Conservation (phyloP, 164 flowering plant genomes). For the Dillenia turbinata region DNA sequence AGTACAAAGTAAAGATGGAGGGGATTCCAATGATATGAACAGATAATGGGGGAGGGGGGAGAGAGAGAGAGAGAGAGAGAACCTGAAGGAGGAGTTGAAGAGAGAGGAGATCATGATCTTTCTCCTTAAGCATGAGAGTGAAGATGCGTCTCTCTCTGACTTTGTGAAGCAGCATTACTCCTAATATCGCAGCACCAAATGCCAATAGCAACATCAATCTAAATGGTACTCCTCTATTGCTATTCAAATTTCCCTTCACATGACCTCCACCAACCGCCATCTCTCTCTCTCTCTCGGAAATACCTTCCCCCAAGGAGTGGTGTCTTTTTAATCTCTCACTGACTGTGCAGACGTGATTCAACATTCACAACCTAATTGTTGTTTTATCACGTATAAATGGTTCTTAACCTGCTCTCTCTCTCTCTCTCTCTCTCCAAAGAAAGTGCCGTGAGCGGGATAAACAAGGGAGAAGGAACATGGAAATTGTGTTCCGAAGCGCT, state of each 20-base stretch:
- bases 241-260: conserved; percentile 6
- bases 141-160: conserved; percentile 59
- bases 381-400: neutral
- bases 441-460: conserved; percentile 15
- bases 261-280: conserved; percentile 19
- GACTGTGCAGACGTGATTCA: neutral
- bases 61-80: conserved; percentile 7
- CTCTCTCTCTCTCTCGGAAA: conserved; percentile 12
- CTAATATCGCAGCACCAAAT: conserved; percentile 60
- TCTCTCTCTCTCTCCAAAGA: conserved; percentile 3
- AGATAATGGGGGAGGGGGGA: neutral
- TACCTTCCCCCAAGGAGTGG: neutral
- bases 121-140: conserved; percentile 52
- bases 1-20: no score
- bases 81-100: conserved; percentile 75
- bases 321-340: neutral
- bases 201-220: conserved; percentile 56
- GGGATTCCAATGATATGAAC: no score
- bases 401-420: neutral
- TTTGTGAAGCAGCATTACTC: conserved; percentile 64
- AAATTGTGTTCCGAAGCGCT: conserved; percentile 24
- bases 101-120: conserved; percentile 46
- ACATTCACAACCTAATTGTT: neutral
- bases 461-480: conserved; percentile 26
- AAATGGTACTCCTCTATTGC: conserved; percentile 39